phyloP scores from a whole-genome alignment of 345 rosid genomes.

The Gossypium sturtianum region DNA sequence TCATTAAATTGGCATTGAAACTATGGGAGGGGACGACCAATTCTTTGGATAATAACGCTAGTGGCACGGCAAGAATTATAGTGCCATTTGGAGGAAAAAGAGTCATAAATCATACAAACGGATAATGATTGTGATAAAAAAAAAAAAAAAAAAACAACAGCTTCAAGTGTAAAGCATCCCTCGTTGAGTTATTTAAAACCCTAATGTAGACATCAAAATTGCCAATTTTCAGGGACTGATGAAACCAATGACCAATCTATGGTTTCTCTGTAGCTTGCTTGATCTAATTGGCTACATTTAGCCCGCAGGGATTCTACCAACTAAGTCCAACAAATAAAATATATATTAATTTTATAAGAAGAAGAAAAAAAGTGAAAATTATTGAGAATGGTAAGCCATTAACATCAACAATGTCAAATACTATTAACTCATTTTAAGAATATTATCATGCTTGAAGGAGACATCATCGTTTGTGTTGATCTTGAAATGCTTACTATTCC shows the following conservation, averaged over 20 bases:
- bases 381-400: constrained; percentile 11
- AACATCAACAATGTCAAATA: constrained; percentile 11
- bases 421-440: not conserved
- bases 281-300: not conserved
- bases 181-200: no score
- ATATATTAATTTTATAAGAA: not conserved
- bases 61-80: not conserved
- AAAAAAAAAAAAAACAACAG: no score
- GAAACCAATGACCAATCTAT: not conserved
- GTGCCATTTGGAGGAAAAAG: not conserved
- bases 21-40: not conserved
- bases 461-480: not conserved
- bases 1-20: not conserved
- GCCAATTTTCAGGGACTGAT: no score
- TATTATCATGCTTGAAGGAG: not conserved
- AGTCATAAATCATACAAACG: not conserved
- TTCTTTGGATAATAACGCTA: not conserved
- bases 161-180: no score
- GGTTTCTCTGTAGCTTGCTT: not conserved
- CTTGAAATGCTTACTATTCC: not conserved
- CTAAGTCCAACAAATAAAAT: not conserved
- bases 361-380: not conserved
- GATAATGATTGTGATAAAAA: not conserved
- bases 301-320: not conserved
- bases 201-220: no score